A percentile compares a stretch with the other conserved stretches of the same genome.
These are phyloP conservation scores for Barbarea vulgaris DNA, from an alignment of 345 rosid genomes.

Conservation along the genomic window DNA sequence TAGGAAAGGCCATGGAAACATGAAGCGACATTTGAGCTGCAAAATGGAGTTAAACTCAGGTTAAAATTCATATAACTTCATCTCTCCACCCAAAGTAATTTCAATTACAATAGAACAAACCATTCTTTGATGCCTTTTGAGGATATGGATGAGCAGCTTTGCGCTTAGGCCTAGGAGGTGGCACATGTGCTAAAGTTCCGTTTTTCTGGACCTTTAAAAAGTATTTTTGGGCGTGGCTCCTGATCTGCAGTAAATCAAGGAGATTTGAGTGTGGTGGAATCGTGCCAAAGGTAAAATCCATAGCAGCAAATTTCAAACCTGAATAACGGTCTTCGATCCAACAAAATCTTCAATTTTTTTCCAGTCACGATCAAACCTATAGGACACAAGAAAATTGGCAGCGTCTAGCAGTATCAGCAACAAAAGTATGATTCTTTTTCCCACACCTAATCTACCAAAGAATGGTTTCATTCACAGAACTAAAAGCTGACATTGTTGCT, in stretches of 20 bases:
- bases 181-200: slow-evolving; percentile 81
- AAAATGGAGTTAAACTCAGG: slow-evolving; percentile 7
- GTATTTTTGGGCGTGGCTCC: slow-evolving; percentile 92
- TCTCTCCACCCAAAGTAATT: slow-evolving; percentile 16
- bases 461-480: not conserved
- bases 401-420: not conserved
- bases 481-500: not conserved
- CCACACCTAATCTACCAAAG: not conserved
- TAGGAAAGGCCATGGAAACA: slow-evolving; percentile 53
- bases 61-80: not conserved
- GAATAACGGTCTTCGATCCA: slow-evolving; percentile 89
- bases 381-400: not conserved
- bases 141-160: slow-evolving; percentile 96
- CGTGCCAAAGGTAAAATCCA: not conserved
- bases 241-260: slow-evolving; percentile 52
- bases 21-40: slow-evolving; percentile 58
- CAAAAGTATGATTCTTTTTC: not conserved
- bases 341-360: slow-evolving; percentile 85
- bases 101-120: slow-evolving; percentile 38
- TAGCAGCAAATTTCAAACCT: slow-evolving; percentile 50
- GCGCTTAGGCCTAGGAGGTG: slow-evolving; percentile 91
- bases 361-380: slow-evolving; percentile 95
- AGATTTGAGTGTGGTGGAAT: not conserved
- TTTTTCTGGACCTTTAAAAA: slow-evolving; percentile 81
- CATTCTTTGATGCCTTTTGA: slow-evolving; percentile 80